These are phyloP conservation scores for Rhizoclosmatium sp. DNA, from an alignment of 192 early-diverging fungal species.

Conservation along the genomic window DNA sequence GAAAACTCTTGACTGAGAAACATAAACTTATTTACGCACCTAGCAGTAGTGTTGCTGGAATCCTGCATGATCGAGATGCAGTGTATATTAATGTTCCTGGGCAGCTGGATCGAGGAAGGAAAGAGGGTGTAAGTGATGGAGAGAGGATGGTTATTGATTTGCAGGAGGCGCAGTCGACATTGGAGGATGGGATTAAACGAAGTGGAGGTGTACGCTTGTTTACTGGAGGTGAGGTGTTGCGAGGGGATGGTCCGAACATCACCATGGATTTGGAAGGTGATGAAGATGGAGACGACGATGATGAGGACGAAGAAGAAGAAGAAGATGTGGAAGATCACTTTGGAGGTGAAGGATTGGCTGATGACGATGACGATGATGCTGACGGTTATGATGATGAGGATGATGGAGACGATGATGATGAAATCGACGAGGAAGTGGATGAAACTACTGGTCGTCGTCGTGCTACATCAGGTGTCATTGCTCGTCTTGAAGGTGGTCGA, in stretches of 20 bases:
- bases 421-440: slow-evolving; percentile 41
- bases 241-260: slow-evolving; percentile 72
- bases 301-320: slow-evolving; percentile 52
- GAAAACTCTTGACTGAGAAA: slow-evolving; percentile 89
- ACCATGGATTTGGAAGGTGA: slow-evolving; percentile 51
- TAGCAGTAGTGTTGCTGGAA: slow-evolving; percentile 97
- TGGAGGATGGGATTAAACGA: slow-evolving; percentile 72
- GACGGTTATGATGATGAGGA: slow-evolving; percentile 55
- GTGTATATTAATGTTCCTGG: slow-evolving; percentile 98
- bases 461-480: slow-evolving; percentile 14
- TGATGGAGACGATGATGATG: slow-evolving; percentile 61
- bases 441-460: slow-evolving; percentile 24
- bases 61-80: slow-evolving; percentile 99
- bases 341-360: slow-evolving; percentile 45
- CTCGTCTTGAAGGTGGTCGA: slow-evolving; percentile 37
- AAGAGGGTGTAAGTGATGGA: slow-evolving; percentile 67
- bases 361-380: slow-evolving; percentile 50
- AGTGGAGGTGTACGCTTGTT: slow-evolving; percentile 75
- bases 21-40: slow-evolving; percentile 97
- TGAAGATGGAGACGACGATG: slow-evolving; percentile 48
- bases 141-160: slow-evolving; percentile 93
- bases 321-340: slow-evolving; percentile 59
- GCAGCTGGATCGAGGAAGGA: slow-evolving; percentile 70
- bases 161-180: slow-evolving; percentile 81
- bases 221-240: slow-evolving; percentile 50